phyloP scores from a whole-genome alignment of 2,329 filamentous ascomycete species.

The Cercospora sojina region DNA sequence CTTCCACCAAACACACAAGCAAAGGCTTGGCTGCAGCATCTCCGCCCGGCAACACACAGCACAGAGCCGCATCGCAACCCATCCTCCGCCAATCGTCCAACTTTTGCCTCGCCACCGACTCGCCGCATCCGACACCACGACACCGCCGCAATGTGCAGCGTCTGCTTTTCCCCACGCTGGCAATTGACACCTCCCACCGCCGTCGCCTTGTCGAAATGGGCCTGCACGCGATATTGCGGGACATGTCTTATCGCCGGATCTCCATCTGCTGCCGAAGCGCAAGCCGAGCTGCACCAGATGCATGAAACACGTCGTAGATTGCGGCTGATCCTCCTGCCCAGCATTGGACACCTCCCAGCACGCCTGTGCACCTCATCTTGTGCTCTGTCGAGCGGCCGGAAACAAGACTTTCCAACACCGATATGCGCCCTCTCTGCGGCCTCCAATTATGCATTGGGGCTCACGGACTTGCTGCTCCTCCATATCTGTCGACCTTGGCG shows the following conservation, averaged over 20 bases:
- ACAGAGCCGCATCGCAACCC: not conserved
- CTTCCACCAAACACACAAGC: not conserved
- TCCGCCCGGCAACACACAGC: not conserved
- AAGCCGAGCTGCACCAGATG: not conserved
- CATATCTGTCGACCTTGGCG: not conserved
- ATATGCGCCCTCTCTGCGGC: too few relatives aligned
- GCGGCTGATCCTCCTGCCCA: not conserved
- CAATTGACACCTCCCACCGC: not conserved
- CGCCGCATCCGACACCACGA: not conserved
- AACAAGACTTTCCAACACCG: too few relatives aligned
- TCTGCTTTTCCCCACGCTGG: not conserved
- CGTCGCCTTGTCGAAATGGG: not conserved
- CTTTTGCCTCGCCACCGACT: not conserved
- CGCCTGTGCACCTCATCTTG: not conserved
- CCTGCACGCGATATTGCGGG: not conserved
- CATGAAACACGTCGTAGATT: conserved; percentile 1
- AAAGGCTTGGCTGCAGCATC: not conserved
- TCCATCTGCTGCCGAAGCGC: not conserved
- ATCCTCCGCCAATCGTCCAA: not conserved
- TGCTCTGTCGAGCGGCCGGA: too few relatives aligned
- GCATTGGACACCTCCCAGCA: not conserved
- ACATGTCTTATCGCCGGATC: not conserved
- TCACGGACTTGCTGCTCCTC: too few relatives aligned
- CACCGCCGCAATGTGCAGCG: not conserved
- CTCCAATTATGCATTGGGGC: too few relatives aligned